Evolutionary conservation across 1,284 basidiomycete genomes (phyloP).

Genomic region (Malassezia furfur): DNA sequence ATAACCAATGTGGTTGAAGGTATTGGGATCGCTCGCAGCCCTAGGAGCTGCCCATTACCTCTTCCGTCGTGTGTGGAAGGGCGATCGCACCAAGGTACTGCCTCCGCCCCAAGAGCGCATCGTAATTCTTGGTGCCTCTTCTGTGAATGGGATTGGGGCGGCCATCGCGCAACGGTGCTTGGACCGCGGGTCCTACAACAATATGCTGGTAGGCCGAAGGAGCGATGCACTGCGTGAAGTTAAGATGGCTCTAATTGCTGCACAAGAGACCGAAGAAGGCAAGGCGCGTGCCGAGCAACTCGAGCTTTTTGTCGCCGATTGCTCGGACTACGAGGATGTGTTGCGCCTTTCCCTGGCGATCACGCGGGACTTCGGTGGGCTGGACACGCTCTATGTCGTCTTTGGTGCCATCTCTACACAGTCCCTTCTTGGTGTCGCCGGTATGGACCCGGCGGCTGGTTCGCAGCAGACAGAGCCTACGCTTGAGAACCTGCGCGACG

Average conservation of each 20-base stretch:
- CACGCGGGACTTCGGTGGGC: conserved; percentile 58
- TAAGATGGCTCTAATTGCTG: conserved; percentile 48
- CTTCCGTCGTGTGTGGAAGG: background rate
- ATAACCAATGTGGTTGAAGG: too few species aligned
- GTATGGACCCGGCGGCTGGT: conserved; percentile 51
- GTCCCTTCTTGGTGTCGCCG: conserved; percentile 64
- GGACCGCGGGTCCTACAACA: background rate
- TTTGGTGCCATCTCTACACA: conserved; percentile 73
- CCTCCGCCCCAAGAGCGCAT: conserved; percentile 21
- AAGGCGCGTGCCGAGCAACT: conserved; percentile 6
- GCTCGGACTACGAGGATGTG: conserved; percentile 61
- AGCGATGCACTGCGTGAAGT: conserved; percentile 51
- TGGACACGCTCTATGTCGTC: conserved; percentile 71
- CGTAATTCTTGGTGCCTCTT: conserved; percentile 17
- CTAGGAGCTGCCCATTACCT: background rate
- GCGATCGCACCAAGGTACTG: background rate
- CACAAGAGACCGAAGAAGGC: background rate
- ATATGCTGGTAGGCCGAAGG: conserved; percentile 14
- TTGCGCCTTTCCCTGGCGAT: conserved; percentile 53
- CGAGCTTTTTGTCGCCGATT: conserved; percentile 55
- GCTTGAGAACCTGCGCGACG: conserved; percentile 37
- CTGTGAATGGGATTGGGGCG: conserved; percentile 12
- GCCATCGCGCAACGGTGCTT: conserved; percentile 11
- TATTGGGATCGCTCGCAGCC: background rate
- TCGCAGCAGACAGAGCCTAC: conserved; percentile 16